Conservation (phyloP, 2,329 filamentous ascomycete genomes). For the Aspergillus amoenus region DNA sequence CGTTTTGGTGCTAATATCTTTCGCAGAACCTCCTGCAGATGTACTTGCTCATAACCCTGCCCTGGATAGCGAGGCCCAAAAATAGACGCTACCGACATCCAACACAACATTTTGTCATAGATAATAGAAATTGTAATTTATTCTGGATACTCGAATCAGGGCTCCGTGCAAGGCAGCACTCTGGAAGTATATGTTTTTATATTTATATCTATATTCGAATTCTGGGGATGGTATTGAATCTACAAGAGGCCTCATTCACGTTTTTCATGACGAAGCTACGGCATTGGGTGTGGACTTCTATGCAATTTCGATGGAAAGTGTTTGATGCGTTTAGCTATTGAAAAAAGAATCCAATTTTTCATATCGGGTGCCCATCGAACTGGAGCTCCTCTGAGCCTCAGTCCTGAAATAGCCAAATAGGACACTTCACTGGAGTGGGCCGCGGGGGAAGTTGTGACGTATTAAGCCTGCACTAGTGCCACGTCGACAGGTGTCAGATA, state of each 20-base stretch:
- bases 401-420: not conserved
- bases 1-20: not conserved
- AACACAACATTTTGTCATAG: slow-evolving; percentile 28
- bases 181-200: too few species aligned
- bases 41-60: slow-evolving; percentile 43
- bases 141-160: not conserved
- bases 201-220: too few species aligned
- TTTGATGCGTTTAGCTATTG: too few species aligned
- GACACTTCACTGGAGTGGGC: too few species aligned
- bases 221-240: too few species aligned
- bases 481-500: not conserved
- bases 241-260: too few species aligned
- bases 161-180: not conserved
- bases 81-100: slow-evolving; percentile 36
- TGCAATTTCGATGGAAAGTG: too few species aligned
- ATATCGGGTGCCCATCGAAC: not conserved
- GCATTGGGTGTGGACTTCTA: too few species aligned
- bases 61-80: slow-evolving; percentile 39
- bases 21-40: slow-evolving; percentile 19
- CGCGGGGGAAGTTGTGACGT: not conserved
- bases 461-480: not conserved
- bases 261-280: too few species aligned
- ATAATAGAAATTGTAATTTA: slow-evolving; percentile 22
- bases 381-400: not conserved
- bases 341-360: too few species aligned